Base-by-base conservation (phyloP, 1,284 basidiomycete species). In the Rhodotorula sp. region DNA sequence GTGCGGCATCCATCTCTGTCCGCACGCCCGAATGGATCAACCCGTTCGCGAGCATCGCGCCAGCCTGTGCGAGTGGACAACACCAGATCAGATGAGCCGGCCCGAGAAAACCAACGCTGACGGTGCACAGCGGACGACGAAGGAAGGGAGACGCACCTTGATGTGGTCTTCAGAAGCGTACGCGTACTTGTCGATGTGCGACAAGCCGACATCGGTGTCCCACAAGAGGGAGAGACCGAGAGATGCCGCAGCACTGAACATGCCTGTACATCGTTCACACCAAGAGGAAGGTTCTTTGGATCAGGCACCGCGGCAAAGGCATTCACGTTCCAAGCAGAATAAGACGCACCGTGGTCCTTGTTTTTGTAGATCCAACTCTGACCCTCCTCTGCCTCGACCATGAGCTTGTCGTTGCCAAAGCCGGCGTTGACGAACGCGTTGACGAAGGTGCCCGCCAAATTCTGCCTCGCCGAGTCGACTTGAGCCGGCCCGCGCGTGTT, bases 321-420 rank as follows among this genome's bases (percentile, higher is more conserved):
- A 7, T 2, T 16, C 3, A 18, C 16, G 16, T 7, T 15, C 26
- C 1, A 7, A 14, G 14, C 8, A 18, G 28, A n/a, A n/a, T 12
- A 5, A n/a, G 45, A 8, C 84, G 47, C 73, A 89, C 91, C 92
- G 73, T 97, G 91, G 68, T 98, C 95, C 83, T 98, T 98, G 85
- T 98, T 98, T 87, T 98, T 98, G 86, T 99, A 99, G 75, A 99
- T 94, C 92, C 95, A 99, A 77, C 92, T 95, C 81, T 89, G 91
- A 31, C 95, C 95, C 79, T 97, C 95, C 69, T 93, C 91, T 1
- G 95, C 95, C 78, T 90, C 90, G 7, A 95, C 94, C 90, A 99
- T 95, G 68, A 99, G 87, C 81, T 97, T 97, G 81, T 99, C 97
- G 80, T 99, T 99, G 26, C 95, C 95, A 79, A 97, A 99, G 0